Base-by-base conservation (phyloP, 2,329 filamentous ascomycete species). In the Xylariales sp. region DNA sequence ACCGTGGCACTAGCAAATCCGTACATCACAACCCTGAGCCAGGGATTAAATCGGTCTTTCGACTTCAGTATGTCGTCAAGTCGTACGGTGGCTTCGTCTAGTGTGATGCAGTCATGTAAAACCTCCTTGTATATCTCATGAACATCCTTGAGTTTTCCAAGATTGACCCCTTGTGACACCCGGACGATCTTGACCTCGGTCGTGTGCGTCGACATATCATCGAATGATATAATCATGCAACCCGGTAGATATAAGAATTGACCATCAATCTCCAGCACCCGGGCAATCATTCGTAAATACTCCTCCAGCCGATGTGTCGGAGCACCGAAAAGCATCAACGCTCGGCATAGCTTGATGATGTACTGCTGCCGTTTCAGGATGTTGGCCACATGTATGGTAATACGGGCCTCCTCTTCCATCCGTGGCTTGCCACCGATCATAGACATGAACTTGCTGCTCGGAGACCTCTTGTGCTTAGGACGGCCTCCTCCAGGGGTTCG, bases 201-300 rank as follows among this genome's bases (percentile, higher is more conserved):
- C 1, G 81, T 85, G 48, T 83, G 80, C 0, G 79, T 81, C 0
- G 73, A 65, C 37, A 59, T 64, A 51, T 91, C 86, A 55, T 86
- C 89, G 56, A 96, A 95, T 4, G 88, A 91, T 57, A 95, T 85
- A 43, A 96, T 86, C 90, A 96, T 96, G 56, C 87, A 94, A 0
- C 87, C 87, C 0, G 90, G 89, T 21, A 95, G 79, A 58, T 95
- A 96, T 16, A 95, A 68, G 52, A 93, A 95, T 54, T 95, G 88
- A 5, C 84, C 85, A 50, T 95, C 86, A 12, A 95, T 90, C 61
- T 90, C 86, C 27, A 96, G 74, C 2, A 93, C 86, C n/a, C 86
- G 77, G 1, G 90, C 84, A 7, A 86, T 89, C 86, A 91, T 94
- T 48, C 77, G 82, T 78, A 96, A 83, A 61, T 95, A 95, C 58